These are phyloP conservation scores for Kodamaea sp. DNA, from an alignment of 1,139 yeast species.

Conservation along the genomic window DNA sequence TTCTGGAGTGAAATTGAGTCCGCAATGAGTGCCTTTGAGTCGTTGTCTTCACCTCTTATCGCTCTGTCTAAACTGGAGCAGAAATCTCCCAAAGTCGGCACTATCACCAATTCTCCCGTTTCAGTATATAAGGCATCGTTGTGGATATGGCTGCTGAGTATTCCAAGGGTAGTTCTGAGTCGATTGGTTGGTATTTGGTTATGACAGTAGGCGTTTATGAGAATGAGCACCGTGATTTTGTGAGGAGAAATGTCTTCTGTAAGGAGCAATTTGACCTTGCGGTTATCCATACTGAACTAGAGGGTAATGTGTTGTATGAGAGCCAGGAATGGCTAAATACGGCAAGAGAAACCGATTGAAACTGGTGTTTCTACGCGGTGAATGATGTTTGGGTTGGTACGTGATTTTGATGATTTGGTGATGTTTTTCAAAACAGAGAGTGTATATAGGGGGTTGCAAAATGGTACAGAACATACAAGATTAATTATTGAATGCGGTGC, in stretches of 20 bases:
- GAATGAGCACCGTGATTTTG: slow-evolving; percentile 29
- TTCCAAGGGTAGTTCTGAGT: slow-evolving; percentile 15
- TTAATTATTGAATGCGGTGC: too few species aligned
- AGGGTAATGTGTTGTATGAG: too few species aligned
- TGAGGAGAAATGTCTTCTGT: slow-evolving; percentile 41
- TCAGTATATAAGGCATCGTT: slow-evolving; percentile 27
- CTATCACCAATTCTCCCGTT: slow-evolving; percentile 23
- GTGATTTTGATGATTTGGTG: slow-evolving; percentile 1
- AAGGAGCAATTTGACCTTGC: slow-evolving; percentile 17
- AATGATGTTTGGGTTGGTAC: too few species aligned
- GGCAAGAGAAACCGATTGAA: too few species aligned
- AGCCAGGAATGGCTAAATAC: too few species aligned
- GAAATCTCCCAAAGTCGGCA: slow-evolving; percentile 31
- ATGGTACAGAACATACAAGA: too few species aligned
- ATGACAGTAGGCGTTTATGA: slow-evolving; percentile 24
- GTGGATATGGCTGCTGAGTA: slow-evolving; percentile 25
- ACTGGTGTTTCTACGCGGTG: too few species aligned
- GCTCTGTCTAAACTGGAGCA: slow-evolving; percentile 13
- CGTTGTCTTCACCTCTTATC: background rate
- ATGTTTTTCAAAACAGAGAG: background rate
- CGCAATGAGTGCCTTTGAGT: background rate
- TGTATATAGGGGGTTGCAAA: background rate
- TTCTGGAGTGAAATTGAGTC: slow-evolving; percentile 13
- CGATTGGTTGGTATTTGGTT: slow-evolving; percentile 15
- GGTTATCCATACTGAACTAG: too few species aligned